Percentiles rank a stretch among this genome's conserved stretches.
Evolutionary conservation across 129 eudicot genomes (phyloP).

Genomic region (Flaveria ramosissima): DNA sequence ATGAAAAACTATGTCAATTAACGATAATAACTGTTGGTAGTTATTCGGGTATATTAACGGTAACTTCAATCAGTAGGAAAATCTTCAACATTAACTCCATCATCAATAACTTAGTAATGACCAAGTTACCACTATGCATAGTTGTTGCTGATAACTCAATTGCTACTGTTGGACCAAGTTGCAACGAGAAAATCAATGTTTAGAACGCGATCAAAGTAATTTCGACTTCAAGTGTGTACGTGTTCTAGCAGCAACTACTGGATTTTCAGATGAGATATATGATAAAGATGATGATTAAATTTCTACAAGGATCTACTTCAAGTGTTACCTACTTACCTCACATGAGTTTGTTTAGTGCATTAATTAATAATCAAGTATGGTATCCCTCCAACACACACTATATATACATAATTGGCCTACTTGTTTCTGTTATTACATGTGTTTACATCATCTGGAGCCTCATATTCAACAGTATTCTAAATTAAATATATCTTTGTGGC

Average conservation of each 20-base stretch:
- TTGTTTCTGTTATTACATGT: neutral
- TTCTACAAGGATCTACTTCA: slow-evolving; percentile 3
- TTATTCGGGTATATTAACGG: no score
- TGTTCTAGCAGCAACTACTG: neutral
- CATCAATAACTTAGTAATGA: no score
- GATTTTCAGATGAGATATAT: neutral
- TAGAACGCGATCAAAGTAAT: no score
- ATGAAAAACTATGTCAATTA: no score
- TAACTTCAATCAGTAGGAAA: no score
- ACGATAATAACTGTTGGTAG: no score
- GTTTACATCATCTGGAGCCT: neutral
- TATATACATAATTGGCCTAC: neutral
- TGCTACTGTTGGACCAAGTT: no score
- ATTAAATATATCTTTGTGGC: no score
- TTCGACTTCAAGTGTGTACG: neutral
- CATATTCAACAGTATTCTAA: neutral
- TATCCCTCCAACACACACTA: neutral
- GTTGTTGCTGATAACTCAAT: no score
- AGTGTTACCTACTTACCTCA: neutral
- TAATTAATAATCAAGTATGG: neutral
- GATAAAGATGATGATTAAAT: slow-evolving; percentile 3
- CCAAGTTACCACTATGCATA: no score
- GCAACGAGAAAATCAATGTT: no score
- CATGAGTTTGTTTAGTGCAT: slow-evolving; percentile 1
- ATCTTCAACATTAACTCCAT: no score